These are phyloP conservation scores for Pseudogymnoascus sp. DNA, from an alignment of 2,329 filamentous ascomycete genomes.

Conservation along the genomic window DNA sequence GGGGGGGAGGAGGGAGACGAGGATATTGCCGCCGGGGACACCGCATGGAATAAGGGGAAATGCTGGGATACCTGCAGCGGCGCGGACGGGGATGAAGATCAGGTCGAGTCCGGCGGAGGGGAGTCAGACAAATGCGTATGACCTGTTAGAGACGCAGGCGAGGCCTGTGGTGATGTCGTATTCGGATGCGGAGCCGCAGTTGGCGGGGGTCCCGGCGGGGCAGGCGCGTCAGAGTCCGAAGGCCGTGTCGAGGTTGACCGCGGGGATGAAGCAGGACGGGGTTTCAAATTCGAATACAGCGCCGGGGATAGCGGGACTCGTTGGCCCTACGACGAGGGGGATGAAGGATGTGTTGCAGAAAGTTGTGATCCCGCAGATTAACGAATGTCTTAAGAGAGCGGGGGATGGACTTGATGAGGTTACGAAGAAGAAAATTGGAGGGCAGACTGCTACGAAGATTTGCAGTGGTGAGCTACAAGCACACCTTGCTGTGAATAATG, in stretches of 20 bases:
- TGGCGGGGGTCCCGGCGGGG: not conserved
- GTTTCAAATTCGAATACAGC: not conserved
- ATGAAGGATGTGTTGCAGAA: not conserved
- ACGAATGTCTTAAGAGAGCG: not conserved
- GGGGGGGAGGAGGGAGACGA: not conserved
- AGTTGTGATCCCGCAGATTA: not conserved
- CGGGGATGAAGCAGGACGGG: not conserved
- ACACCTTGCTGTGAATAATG: not conserved
- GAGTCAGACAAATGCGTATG: not conserved
- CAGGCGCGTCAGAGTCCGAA: not conserved
- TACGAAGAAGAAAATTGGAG: not conserved
- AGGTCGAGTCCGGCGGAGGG: not conserved
- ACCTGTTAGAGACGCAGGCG: not conserved
- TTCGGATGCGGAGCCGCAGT: not conserved
- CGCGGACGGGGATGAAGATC: no score
- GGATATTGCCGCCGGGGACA: slow-evolving; percentile 13
- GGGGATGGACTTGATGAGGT: not conserved
- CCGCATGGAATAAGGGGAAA: not conserved
- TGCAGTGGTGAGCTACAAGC: not conserved
- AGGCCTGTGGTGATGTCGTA: not conserved
- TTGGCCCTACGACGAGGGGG: not conserved
- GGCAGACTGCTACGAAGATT: not conserved
- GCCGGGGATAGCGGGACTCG: no score
- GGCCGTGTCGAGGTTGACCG: no score
- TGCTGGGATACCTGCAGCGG: no score